Conservation (phyloP, 768 basidiomycete species). For the Lyophyllum atratum region DNA sequence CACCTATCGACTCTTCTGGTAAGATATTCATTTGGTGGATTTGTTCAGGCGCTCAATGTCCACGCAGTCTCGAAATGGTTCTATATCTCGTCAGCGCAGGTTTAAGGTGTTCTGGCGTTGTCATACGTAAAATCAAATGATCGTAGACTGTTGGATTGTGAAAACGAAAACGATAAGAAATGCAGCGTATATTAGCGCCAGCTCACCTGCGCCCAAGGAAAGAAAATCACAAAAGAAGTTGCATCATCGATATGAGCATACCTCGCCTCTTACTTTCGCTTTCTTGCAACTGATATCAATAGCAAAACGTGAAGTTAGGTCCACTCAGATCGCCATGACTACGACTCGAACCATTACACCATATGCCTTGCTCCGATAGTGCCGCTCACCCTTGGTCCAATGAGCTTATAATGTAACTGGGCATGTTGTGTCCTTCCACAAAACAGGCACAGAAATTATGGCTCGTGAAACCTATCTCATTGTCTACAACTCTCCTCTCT, state of each 20-base stretch:
- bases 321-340: no score
- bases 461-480: neutral
- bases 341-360: no score
- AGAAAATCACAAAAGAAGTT: no score
- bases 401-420: no score
- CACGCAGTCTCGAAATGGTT: slow-evolving; percentile 85
- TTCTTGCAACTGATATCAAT: no score
- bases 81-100: slow-evolving; percentile 89
- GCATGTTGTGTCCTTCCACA: no score
- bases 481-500: neutral
- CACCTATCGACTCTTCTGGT: slow-evolving; percentile 91
- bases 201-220: no score
- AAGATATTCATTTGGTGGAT: slow-evolving; percentile 26
- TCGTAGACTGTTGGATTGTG: neutral
- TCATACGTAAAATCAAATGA: slow-evolving; percentile 5
- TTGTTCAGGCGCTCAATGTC: slow-evolving; percentile 6
- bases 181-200: neutral
- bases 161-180: neutral
- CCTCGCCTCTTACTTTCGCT: no score
- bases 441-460: neutral
- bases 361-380: no score
- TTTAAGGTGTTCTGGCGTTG: slow-evolving; percentile 38
- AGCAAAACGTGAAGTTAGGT: no score
- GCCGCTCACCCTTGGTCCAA: no score
- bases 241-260: no score